Base-by-base conservation (phyloP, 352 stramenopile species). In the Phytopythium boreale region DNA sequence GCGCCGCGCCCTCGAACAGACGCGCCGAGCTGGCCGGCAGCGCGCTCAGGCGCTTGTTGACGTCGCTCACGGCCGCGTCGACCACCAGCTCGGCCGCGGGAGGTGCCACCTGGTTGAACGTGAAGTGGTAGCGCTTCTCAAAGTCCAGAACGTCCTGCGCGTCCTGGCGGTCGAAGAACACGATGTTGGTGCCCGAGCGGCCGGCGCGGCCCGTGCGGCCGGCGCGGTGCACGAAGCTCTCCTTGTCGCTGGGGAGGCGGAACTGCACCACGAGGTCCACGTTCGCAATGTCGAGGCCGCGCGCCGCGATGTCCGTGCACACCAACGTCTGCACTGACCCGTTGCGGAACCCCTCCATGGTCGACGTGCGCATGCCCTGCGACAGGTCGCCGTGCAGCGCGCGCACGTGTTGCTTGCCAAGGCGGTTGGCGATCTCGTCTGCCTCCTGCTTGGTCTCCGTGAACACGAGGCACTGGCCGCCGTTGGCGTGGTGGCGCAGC, bases 381-480 rank as follows among this genome's bases (percentile, higher is more conserved):
- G 84, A 92, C 39, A 94, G 64, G 62, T 93, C 83, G n/a, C 84
- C 84, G 65, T 96, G 84, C 19, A 93, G 68, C 24, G 81, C 79
- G 47, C 80, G 82, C 24, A 74, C 84, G 41, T 85, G 71, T 55
- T 87, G 74, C 15, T 74, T 71, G 26, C 74, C 70, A n/a, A 96
- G 80, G 43, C 89, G 80, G 51, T 92, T 97, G 20, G 95, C 92
- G 62, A 99, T 88, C 59, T 99, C 93, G 69, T 98, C 95, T 17
- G 90, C 93, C 59, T 98, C 90, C 57, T 92, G 82, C 81, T 99
- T 99, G 17, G 97, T 99, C 72, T 99, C 87, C 5, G 95, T 98
- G 71, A 99, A 99, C 43, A 99, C 97, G 61, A 99, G 97, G 52
- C 87, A 83, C 64, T 93, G 82, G 31, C 84, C 85, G 47, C 85